These are phyloP conservation scores for Lumnitzera racemosa DNA, from an alignment of 345 rosid species.

Conservation along the genomic window DNA sequence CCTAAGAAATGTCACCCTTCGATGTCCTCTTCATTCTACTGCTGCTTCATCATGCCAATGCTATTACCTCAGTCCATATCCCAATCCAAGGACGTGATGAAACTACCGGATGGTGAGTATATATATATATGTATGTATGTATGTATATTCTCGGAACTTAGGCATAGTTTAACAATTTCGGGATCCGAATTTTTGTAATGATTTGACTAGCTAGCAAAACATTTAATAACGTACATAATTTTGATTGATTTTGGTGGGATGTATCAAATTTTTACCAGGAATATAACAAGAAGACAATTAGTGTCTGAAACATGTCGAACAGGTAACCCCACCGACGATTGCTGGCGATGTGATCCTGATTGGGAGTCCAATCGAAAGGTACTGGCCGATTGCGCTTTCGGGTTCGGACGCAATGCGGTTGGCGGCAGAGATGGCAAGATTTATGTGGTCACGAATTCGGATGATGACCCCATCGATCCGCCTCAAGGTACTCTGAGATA, in stretches of 20 bases:
- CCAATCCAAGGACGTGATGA: constrained; percentile 1
- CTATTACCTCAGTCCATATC: constrained; percentile 4
- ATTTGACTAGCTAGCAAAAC: too few species aligned
- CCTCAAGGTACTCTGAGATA: constrained; percentile 45
- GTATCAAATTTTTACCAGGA: constrained; percentile 16
- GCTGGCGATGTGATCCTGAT: constrained; percentile 56
- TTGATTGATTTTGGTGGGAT: not conserved
- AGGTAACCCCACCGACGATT: constrained; percentile 58
- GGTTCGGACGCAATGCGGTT: constrained; percentile 54
- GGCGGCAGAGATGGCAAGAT: constrained; percentile 55
- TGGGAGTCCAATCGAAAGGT: constrained; percentile 50
- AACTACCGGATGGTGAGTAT: constrained; percentile 8
- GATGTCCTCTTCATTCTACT: constrained; percentile 10
- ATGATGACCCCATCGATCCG: constrained; percentile 32
- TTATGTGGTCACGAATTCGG: constrained; percentile 33
- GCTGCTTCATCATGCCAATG: constrained; percentile 6
- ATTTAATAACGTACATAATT: not conserved
- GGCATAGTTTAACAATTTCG: not conserved
- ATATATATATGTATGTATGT: too few species aligned
- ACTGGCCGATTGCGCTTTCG: constrained; percentile 56
- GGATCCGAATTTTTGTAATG: too few species aligned
- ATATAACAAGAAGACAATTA: constrained; percentile 22
- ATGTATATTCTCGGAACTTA: not conserved
- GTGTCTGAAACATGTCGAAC: constrained; percentile 20
- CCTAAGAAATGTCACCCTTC: constrained; percentile 16